Conservation (phyloP, 305 asterid species). For the Caryopteris hybrid region DNA sequence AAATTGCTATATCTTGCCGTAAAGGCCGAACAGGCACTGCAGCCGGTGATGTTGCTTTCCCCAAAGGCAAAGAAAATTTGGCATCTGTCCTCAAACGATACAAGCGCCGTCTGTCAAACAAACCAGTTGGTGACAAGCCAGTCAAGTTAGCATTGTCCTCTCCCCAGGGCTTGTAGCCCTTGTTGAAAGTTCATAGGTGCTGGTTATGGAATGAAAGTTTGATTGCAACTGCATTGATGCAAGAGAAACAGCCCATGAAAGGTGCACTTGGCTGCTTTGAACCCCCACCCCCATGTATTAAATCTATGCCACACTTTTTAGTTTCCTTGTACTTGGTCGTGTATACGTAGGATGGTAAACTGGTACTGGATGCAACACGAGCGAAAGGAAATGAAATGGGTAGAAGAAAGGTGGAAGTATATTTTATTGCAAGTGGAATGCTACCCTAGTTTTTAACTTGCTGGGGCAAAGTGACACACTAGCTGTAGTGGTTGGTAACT, state of each 20-base stretch:
- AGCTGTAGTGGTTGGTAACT: conserved; percentile 7
- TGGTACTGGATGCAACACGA: conserved; percentile 31
- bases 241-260: conserved; percentile 10
- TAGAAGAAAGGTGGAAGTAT: conserved; percentile 33
- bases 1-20: conserved; percentile 69
- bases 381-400: conserved; percentile 20
- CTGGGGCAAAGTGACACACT: not conserved
- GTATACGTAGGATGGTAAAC: conserved; percentile 56
- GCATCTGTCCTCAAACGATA: conserved; percentile 91
- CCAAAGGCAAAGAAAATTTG: conserved; percentile 83
- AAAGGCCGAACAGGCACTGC: conserved; percentile 97
- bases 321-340: conserved; percentile 38
- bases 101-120: conserved; percentile 69
- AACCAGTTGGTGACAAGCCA: conserved; percentile 32
- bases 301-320: conserved; percentile 18
- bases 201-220: conserved; percentile 9
- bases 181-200: conserved; percentile 25
- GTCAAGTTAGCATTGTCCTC: conserved; percentile 24
- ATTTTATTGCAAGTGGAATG: conserved; percentile 27
- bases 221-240: conserved; percentile 16
- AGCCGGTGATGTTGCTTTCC: conserved; percentile 98
- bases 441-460: conserved; percentile 13
- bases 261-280: conserved; percentile 24
- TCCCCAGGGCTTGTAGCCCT: conserved; percentile 31
- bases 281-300: conserved; percentile 29